Evolutionary conservation across 306 rosid species (phyloP).

Genomic region (Corylus avellana): DNA sequence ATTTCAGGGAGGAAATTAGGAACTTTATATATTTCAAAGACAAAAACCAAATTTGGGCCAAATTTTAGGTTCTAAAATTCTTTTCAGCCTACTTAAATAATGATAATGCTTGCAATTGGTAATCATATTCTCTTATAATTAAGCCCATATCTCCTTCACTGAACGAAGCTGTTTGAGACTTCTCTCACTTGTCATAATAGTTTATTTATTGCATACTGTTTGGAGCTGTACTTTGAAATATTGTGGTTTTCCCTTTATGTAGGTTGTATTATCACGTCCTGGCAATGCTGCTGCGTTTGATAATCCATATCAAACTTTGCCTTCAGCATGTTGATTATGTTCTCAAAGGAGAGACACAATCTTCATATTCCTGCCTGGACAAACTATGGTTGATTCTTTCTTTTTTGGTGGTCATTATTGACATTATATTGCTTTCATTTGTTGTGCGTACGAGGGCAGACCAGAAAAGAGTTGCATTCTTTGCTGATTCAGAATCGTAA

Average conservation of each 20-base stretch:
- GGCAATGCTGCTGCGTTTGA: constrained; percentile 42
- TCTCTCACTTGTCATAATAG: not conserved
- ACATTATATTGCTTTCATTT: not conserved
- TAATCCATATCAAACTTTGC: constrained; percentile 39
- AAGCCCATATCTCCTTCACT: not conserved
- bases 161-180: not conserved
- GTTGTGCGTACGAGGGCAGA: not conserved
- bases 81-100: no score
- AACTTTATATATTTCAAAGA: no score
- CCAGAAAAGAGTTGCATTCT: not conserved
- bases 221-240: not conserved
- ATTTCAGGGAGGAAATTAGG: no score
- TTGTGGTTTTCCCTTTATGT: not conserved
- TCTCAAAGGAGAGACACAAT: not conserved
- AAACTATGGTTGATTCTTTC: not conserved
- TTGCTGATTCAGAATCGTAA: not conserved
- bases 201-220: not conserved
- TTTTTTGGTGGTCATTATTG: not conserved
- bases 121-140: not conserved
- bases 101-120: no score
- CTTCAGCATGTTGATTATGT: constrained; percentile 25
- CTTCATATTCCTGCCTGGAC: not conserved
- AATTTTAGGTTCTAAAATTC: no score
- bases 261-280: constrained; percentile 57
- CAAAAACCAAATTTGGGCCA: no score